Percentiles rank a stretch among this genome's conserved stretches.
Evolutionary conservation across 1,284 basidiomycete genomes (phyloP).

Genomic region (Ganoderma sp.): DNA sequence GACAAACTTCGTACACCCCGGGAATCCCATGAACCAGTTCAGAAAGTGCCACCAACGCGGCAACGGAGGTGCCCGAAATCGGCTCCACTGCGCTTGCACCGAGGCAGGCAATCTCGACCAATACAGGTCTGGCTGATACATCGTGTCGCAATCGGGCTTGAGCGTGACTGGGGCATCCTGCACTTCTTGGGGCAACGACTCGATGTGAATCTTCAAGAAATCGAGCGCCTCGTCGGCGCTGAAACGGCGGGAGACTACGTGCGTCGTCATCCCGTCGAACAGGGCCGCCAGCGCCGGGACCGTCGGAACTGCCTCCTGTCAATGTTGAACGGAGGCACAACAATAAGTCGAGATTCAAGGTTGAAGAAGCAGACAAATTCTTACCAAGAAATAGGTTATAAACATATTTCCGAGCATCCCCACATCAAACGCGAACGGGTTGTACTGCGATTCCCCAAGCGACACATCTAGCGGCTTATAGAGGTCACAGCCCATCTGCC

Average conservation of each 20-base stretch:
- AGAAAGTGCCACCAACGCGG: too few species aligned
- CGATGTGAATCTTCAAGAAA: constrained; percentile 2
- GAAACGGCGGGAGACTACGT: constrained; percentile 8
- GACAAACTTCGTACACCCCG: too few species aligned
- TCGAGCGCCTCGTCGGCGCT: constrained; percentile 16
- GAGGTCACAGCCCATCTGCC: neutral
- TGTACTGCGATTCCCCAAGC: constrained; percentile 18
- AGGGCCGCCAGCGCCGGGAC: constrained; percentile 14
- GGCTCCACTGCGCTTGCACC: too few species aligned
- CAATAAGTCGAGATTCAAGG: neutral
- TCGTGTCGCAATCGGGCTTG: neutral
- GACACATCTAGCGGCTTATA: constrained; percentile 17
- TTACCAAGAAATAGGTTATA: neutral
- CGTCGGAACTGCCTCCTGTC: neutral
- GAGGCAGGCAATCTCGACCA: constrained; percentile 5
- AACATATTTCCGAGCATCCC: constrained; percentile 22
- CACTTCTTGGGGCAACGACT: neutral
- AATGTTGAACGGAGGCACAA: too few species aligned
- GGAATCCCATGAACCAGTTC: too few species aligned
- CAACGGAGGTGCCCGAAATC: too few species aligned
- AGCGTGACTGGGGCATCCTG: neutral
- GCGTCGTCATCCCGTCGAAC: constrained; percentile 18
- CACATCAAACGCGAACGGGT: constrained; percentile 29
- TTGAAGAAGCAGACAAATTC: neutral
- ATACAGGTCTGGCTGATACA: constrained; percentile 9